Percentiles rank a stretch among this genome's conserved stretches.
Evolutionary conservation across 768 basidiomycete genomes (phyloP).

Genomic region (Thelephora aurantiotincta): DNA sequence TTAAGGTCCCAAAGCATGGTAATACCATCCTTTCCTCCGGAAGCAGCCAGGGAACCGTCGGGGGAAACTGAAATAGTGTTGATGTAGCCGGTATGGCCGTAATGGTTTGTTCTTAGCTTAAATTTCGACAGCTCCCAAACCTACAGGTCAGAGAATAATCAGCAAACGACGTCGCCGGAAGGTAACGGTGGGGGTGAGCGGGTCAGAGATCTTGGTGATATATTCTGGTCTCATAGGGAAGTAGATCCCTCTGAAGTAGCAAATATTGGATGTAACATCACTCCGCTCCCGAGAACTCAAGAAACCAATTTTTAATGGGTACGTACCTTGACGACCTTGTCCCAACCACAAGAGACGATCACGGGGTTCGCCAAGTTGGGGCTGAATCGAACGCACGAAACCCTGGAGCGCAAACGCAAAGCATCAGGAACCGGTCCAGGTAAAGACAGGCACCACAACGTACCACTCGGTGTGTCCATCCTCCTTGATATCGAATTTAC

Average conservation of each 20-base stretch:
- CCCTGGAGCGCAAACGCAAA: slow-evolving; percentile 34
- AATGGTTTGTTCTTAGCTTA: slow-evolving; percentile 99
- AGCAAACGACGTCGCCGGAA: background rate
- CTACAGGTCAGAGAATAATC: slow-evolving; percentile 24
- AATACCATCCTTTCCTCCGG: slow-evolving; percentile 98
- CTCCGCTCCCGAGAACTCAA: slow-evolving; percentile 5
- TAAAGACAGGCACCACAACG: slow-evolving; percentile 3
- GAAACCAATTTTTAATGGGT: background rate
- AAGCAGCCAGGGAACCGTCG: slow-evolving; percentile 96
- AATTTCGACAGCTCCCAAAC: slow-evolving; percentile 99
- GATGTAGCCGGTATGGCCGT: slow-evolving; percentile 98
- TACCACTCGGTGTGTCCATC: slow-evolving; percentile 96
- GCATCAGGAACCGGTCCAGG: slow-evolving; percentile 2
- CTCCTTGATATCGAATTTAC: slow-evolving; percentile 99
- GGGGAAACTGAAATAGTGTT: slow-evolving; percentile 98
- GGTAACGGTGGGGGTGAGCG: background rate
- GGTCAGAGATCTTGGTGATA: slow-evolving; percentile 22
- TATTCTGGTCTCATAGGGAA: slow-evolving; percentile 20
- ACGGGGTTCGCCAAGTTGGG: slow-evolving; percentile 96
- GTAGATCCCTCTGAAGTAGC: slow-evolving; percentile 20
- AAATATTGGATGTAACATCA: slow-evolving; percentile 18
- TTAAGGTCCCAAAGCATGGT: slow-evolving; percentile 99
- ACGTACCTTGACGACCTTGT: slow-evolving; percentile 98
- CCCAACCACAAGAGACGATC: slow-evolving; percentile 98
- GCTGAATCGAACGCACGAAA: slow-evolving; percentile 98